phyloP scores from a whole-genome alignment of 495 filamentous ascomycete species.

The Parathielavia hyrcaniae region DNA sequence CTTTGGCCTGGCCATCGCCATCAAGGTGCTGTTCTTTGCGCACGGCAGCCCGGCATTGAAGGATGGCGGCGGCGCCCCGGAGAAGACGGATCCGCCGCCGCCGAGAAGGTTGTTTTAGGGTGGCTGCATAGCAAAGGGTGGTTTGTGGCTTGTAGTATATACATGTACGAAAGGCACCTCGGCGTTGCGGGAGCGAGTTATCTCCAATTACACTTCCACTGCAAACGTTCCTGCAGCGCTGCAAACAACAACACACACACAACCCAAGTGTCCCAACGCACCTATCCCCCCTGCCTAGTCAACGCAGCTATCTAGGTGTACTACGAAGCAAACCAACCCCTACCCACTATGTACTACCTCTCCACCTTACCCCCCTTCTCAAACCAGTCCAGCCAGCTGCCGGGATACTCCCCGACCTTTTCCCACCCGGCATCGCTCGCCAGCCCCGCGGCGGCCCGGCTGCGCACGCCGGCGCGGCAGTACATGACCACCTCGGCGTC shows the following conservation, averaged over 20 bases:
- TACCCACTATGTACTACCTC: no score
- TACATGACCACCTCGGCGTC: slow-evolving; percentile 72
- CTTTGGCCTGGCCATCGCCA: slow-evolving; percentile 79
- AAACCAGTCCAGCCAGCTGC: slow-evolving; percentile 88
- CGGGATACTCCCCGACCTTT: slow-evolving; percentile 70
- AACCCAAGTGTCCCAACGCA: no score
- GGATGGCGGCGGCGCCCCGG: slow-evolving; percentile 29
- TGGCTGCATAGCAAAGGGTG: neutral
- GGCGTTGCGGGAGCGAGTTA: neutral
- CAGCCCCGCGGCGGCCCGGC: slow-evolving; percentile 69
- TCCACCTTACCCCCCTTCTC: slow-evolving; percentile 58
- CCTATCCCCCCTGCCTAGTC: no score
- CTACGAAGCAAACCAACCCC: neutral
- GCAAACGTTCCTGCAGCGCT: neutral
- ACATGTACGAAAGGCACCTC: slow-evolving; percentile 2
- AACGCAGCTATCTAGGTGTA: no score
- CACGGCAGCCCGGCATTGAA: slow-evolving; percentile 61
- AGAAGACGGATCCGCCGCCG: slow-evolving; percentile 12
- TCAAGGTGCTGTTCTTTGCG: slow-evolving; percentile 96
- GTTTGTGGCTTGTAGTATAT: neutral
- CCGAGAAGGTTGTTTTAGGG: slow-evolving; percentile 27
- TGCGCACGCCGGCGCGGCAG: slow-evolving; percentile 85
- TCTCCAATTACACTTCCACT: neutral
- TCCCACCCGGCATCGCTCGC: slow-evolving; percentile 71
- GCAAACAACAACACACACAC: neutral